Evolutionary conservation across 768 basidiomycete species (phyloP).

Genomic region (Podaxis sp.): DNA sequence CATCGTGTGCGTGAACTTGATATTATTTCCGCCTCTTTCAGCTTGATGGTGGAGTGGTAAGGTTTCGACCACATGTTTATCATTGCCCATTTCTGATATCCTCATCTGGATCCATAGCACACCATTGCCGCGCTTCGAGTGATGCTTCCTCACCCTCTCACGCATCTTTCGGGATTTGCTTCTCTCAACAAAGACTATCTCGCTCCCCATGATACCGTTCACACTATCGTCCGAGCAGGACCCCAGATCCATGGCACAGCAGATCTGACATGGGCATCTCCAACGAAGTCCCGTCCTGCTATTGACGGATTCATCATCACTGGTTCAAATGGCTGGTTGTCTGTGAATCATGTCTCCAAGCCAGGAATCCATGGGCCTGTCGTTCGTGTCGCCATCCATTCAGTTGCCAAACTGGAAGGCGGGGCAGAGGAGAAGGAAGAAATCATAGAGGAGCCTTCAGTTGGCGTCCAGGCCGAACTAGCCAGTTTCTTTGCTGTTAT

Average conservation of each 20-base stretch:
- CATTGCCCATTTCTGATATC: background rate
- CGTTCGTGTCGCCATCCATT: slow-evolving; percentile 39
- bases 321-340: slow-evolving; percentile 62
- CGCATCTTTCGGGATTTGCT: slow-evolving; percentile 59
- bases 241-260: slow-evolving; percentile 53
- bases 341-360: slow-evolving; percentile 33
- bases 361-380: slow-evolving; percentile 22
- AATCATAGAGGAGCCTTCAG: slow-evolving; percentile 43
- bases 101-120: slow-evolving; percentile 42
- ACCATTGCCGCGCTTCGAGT: slow-evolving; percentile 61
- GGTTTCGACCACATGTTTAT: slow-evolving; percentile 22
- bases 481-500: slow-evolving; percentile 57
- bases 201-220: slow-evolving; percentile 78
- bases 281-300: slow-evolving; percentile 38
- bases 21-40: slow-evolving; percentile 25
- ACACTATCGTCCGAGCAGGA: slow-evolving; percentile 51
- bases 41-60: slow-evolving; percentile 78
- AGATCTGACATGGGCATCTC: slow-evolving; percentile 63
- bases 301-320: slow-evolving; percentile 49
- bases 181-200: slow-evolving; percentile 72
- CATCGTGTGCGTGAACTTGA: background rate
- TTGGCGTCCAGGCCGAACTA: slow-evolving; percentile 59
- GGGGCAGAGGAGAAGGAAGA: slow-evolving; percentile 45
- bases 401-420: slow-evolving; percentile 30
- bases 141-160: slow-evolving; percentile 52